Evolutionary conservation across 179 eudicot species (phyloP).

Genomic region (Beta lomatogona): DNA sequence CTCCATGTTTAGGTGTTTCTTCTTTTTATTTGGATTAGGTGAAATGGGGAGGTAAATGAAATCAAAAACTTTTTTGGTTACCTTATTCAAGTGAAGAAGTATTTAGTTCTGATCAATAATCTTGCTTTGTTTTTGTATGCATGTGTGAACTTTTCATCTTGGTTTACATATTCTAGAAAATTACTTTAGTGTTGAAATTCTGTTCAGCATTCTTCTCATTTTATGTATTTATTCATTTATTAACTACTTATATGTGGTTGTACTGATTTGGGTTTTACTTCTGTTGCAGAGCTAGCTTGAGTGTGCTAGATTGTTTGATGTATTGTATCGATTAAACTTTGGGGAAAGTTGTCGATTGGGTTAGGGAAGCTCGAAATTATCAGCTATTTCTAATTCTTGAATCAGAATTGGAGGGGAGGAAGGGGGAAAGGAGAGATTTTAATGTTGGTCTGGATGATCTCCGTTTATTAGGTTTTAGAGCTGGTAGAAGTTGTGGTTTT

Average conservation of each 20-base stretch:
- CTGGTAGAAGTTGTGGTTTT: constrained; percentile 20
- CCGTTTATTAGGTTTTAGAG: constrained; percentile 11
- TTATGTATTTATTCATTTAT: background rate
- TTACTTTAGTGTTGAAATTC: background rate
- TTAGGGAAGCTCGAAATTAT: constrained; percentile 15
- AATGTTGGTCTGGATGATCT: constrained; percentile 2
- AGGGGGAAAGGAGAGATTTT: constrained; percentile 1
- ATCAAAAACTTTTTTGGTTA: too few species aligned
- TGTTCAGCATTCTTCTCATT: background rate
- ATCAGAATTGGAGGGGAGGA: constrained; percentile 15
- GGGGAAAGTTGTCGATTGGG: background rate
- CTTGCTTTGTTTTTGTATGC: background rate
- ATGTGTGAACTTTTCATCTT: background rate
- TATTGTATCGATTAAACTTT: constrained; percentile 8
- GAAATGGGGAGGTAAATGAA: background rate
- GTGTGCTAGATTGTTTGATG: constrained; percentile 9
- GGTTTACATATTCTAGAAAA: background rate
- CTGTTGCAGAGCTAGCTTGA: constrained; percentile 18
- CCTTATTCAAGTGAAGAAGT: background rate
- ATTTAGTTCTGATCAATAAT: background rate
- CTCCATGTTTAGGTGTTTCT: background rate
- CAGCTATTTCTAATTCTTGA: background rate
- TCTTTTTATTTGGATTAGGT: background rate
- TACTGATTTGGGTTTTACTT: background rate
- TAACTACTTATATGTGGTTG: background rate